Evolutionary conservation across 208 protist genomes (phyloP).

Genomic region (Phytomonas sp.): DNA sequence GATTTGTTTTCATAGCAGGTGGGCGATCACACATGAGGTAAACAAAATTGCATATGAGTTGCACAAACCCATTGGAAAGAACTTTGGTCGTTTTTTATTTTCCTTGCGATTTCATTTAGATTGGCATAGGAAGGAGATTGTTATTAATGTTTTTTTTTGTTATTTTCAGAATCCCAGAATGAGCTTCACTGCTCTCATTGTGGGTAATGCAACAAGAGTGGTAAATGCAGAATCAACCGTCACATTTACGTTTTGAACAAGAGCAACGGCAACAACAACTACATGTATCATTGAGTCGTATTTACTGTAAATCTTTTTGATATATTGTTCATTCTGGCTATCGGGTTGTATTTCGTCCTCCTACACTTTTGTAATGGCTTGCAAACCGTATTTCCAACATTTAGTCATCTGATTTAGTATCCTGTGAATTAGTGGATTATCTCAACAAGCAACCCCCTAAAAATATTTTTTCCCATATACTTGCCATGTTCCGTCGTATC

Average conservation of each 20-base stretch:
- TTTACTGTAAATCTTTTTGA: background rate
- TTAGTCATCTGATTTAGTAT: slow-evolving; percentile 2
- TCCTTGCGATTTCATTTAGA: background rate
- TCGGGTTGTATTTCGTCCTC: background rate
- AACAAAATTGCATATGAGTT: background rate
- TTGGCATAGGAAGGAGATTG: background rate
- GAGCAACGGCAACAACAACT: background rate
- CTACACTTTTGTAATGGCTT: background rate
- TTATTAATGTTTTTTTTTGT: background rate
- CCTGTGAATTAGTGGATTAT: background rate
- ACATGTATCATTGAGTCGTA: background rate
- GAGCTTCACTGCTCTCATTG: background rate
- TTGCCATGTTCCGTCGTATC: slow-evolving; percentile 75
- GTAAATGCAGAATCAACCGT: background rate
- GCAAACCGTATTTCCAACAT: slow-evolving; percentile 11
- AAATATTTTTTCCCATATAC: slow-evolving; percentile 1
- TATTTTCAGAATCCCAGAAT: background rate
- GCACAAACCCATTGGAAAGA: background rate
- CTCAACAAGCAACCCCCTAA: background rate
- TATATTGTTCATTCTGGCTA: background rate
- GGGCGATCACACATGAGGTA: background rate
- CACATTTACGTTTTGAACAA: background rate
- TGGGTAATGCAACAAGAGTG: background rate
- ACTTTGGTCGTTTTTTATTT: background rate
- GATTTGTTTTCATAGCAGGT: background rate